Conservation (phyloP, 106 monocot genomes). For the Apostasia ramifera region DNA sequence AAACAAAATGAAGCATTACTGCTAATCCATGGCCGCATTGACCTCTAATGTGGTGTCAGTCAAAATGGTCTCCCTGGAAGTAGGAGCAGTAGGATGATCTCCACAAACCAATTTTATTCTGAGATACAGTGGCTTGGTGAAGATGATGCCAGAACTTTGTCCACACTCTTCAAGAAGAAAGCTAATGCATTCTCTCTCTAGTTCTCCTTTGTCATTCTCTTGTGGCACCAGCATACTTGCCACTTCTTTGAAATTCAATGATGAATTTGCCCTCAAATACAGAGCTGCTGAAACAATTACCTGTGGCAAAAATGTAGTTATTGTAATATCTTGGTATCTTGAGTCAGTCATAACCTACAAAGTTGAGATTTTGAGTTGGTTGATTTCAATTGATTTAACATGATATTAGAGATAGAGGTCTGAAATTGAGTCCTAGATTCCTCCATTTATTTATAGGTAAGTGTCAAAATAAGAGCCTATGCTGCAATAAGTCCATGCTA, state of each 20-base stretch:
- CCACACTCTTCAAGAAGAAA: constrained; percentile 28
- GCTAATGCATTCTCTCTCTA: constrained; percentile 21
- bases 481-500: no score
- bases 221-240: constrained; percentile 20
- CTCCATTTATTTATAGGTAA: neutral
- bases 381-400: no score
- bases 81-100: constrained; percentile 48
- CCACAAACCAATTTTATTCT: constrained; percentile 53
- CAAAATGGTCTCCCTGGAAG: constrained; percentile 43
- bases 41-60: constrained; percentile 50
- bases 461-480: neutral
- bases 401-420: no score
- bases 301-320: constrained; percentile 15
- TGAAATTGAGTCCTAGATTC: neutral
- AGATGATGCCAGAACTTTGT: constrained; percentile 30
- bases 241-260: neutral
- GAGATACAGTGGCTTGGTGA: constrained; percentile 59
- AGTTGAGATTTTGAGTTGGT: no score
- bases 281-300: constrained; percentile 61
- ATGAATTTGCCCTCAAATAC: constrained; percentile 46
- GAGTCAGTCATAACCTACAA: neutral
- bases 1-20: neutral
- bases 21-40: constrained; percentile 31
- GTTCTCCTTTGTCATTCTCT: constrained; percentile 2
- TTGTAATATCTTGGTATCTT: neutral